These are phyloP conservation scores for Zygnema cylindricum DNA, from an alignment of 139 green algal genomes.

Conservation along the genomic window DNA sequence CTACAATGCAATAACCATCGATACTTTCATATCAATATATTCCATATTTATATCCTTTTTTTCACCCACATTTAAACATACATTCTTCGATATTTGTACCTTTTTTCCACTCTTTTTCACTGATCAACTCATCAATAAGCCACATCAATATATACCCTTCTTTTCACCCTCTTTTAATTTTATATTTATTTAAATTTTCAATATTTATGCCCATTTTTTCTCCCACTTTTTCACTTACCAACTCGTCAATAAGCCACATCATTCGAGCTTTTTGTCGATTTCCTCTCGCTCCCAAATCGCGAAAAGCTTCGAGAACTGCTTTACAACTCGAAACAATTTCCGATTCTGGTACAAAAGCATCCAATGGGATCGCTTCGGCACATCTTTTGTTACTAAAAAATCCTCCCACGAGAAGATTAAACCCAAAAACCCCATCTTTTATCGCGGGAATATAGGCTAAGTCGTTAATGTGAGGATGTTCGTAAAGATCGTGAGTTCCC, in stretches of 20 bases:
- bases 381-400: constrained; percentile 95
- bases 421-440: constrained; percentile 73
- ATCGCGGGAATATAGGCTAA: constrained; percentile 90
- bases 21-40: too few species aligned
- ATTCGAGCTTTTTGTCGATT: constrained; percentile 92
- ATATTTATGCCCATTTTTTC: too few species aligned
- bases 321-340: constrained; percentile 57
- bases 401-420: constrained; percentile 89
- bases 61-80: too few species aligned
- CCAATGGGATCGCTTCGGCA: constrained; percentile 83
- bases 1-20: too few species aligned
- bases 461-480: constrained; percentile 99
- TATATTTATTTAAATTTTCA: too few species aligned
- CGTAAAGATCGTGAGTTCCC: constrained; percentile 88
- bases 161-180: too few species aligned
- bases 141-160: too few species aligned
- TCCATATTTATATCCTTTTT: too few species aligned
- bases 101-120: too few species aligned
- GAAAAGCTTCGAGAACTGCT: constrained; percentile 66
- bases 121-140: too few species aligned
- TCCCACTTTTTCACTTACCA: too few species aligned
- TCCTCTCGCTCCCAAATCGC: constrained; percentile 84
- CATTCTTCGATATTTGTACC: too few species aligned
- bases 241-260: constrained; percentile 94
- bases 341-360: constrained; percentile 77